These are phyloP conservation scores for Fusarium falciforme DNA, from an alignment of 2,329 filamentous ascomycete species.

Conservation along the genomic window DNA sequence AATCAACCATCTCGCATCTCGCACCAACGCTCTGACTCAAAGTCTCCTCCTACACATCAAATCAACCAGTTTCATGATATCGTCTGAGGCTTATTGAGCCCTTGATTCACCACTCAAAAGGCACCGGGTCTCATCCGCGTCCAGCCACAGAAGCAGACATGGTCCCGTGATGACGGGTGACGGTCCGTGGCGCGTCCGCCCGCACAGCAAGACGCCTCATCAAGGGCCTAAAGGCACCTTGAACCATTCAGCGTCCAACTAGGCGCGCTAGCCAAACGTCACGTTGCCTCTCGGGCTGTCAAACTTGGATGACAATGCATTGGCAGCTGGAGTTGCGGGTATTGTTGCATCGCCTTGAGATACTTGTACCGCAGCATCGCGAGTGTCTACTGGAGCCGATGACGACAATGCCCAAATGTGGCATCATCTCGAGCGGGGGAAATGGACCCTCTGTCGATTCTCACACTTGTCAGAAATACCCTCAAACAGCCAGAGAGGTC, in stretches of 20 bases:
- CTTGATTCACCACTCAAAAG: background rate
- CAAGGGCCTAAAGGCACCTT: background rate
- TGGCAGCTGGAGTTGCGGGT: constrained; percentile 13
- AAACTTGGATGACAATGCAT: constrained; percentile 2
- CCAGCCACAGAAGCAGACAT: constrained; percentile 24
- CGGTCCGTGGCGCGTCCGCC: constrained; percentile 41
- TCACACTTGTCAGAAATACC: constrained; percentile 14
- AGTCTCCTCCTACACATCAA: background rate
- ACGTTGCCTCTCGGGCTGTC: constrained; percentile 19
- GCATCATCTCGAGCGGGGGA: constrained; percentile 25
- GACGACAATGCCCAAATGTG: constrained; percentile 23
- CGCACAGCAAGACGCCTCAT: constrained; percentile 24
- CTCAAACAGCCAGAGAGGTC: constrained; percentile 24
- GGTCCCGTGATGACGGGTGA: constrained; percentile 35
- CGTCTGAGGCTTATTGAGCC: background rate
- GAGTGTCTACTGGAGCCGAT: constrained; percentile 5
- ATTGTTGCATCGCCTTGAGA: background rate
- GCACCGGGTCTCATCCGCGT: constrained; percentile 18
- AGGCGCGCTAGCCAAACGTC: constrained; percentile 5
- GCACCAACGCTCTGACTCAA: constrained; percentile 9
- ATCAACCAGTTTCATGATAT: constrained; percentile 9
- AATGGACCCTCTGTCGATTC: constrained; percentile 6
- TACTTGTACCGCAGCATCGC: background rate
- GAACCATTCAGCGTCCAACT: background rate
- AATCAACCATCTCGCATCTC: background rate